Conservation (phyloP, 2,329 filamentous ascomycete species). For the Trichophyton equinum region DNA sequence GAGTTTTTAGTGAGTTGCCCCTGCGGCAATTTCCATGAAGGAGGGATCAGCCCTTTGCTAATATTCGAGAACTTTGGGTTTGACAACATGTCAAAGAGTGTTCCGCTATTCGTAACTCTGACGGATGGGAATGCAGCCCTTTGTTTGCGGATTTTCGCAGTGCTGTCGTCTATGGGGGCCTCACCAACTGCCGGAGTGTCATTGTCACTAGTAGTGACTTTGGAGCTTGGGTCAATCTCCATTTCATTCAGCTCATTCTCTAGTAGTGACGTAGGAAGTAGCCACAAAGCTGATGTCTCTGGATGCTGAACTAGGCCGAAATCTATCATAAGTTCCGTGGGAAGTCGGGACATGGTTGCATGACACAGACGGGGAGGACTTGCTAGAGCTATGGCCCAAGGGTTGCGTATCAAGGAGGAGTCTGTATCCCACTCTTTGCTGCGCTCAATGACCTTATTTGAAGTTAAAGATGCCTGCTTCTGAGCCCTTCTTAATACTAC, state of each 20-base stretch:
- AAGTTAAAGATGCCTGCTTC: slow-evolving; percentile 7
- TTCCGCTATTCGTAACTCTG: slow-evolving; percentile 3
- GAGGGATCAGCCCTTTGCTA: slow-evolving; percentile 21
- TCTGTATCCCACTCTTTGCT: slow-evolving; percentile 12
- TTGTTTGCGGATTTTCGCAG: background rate
- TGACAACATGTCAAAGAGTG: slow-evolving; percentile 1
- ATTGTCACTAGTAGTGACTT: background rate
- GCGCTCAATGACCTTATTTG: slow-evolving; percentile 16
- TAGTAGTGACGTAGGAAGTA: slow-evolving; percentile 25
- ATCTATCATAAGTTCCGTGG: slow-evolving; percentile 23
- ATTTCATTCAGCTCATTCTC: slow-evolving; percentile 19
- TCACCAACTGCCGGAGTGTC: background rate
- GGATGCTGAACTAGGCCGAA: slow-evolving; percentile 26
- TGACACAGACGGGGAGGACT: slow-evolving; percentile 26
- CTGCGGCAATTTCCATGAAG: slow-evolving; percentile 24
- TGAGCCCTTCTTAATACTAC: slow-evolving; percentile 5
- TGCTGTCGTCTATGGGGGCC: background rate
- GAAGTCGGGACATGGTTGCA: slow-evolving; percentile 23
- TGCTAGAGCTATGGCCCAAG: slow-evolving; percentile 31
- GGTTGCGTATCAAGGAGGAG: slow-evolving; percentile 23
- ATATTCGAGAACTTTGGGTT: background rate
- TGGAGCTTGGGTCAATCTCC: background rate
- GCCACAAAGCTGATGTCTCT: slow-evolving; percentile 18
- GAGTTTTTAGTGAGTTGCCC: slow-evolving; percentile 19
- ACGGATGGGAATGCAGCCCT: background rate